phyloP scores from a whole-genome alignment of 2,329 filamentous ascomycete genomes.

The Neonectria magnoliae region DNA sequence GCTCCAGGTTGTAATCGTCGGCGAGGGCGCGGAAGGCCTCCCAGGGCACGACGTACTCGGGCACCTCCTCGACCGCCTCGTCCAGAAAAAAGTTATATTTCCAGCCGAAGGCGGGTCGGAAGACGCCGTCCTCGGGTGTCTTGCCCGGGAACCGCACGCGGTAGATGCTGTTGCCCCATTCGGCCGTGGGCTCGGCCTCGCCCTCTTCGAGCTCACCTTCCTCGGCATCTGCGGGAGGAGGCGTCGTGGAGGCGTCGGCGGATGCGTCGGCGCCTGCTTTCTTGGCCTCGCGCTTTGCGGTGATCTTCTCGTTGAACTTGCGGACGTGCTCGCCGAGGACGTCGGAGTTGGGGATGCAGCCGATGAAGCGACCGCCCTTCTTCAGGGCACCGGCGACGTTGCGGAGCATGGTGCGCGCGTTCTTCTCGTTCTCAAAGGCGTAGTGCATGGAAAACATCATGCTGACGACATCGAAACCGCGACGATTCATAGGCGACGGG shows the following conservation, averaged over 20 bases:
- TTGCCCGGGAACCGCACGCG: conserved; percentile 86
- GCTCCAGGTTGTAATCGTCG: conserved; percentile 94
- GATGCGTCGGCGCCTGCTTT: conserved; percentile 23
- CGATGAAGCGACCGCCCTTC: conserved; percentile 94
- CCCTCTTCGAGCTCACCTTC: conserved; percentile 68
- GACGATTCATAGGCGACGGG: conserved; percentile 74
- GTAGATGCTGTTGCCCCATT: conserved; percentile 96
- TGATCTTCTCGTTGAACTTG: conserved; percentile 71
- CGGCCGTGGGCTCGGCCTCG: conserved; percentile 71
- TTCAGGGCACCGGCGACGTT: conserved; percentile 92
- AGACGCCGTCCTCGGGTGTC: conserved; percentile 86
- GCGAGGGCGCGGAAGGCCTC: conserved; percentile 95
- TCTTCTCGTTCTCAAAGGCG: conserved; percentile 91
- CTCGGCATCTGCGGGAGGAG: conserved; percentile 45
- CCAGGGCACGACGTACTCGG: conserved; percentile 98
- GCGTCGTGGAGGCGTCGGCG: conserved; percentile 36
- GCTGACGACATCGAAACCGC: conserved; percentile 93
- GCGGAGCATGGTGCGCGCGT: conserved; percentile 89
- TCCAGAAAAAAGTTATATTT: conserved; percentile 97
- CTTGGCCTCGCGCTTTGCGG: conserved; percentile 48
- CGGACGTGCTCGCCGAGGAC: conserved; percentile 84
- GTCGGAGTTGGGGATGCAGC: conserved; percentile 96
- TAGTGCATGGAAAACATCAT: conserved; percentile 99
- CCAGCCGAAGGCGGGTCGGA: conserved; percentile 95
- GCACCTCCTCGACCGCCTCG: conserved; percentile 94